Evolutionary conservation across 768 basidiomycete species (phyloP), one percentile per base, ranked within the genome.

Genomic region (Sporobolomyces roseus): DNA sequence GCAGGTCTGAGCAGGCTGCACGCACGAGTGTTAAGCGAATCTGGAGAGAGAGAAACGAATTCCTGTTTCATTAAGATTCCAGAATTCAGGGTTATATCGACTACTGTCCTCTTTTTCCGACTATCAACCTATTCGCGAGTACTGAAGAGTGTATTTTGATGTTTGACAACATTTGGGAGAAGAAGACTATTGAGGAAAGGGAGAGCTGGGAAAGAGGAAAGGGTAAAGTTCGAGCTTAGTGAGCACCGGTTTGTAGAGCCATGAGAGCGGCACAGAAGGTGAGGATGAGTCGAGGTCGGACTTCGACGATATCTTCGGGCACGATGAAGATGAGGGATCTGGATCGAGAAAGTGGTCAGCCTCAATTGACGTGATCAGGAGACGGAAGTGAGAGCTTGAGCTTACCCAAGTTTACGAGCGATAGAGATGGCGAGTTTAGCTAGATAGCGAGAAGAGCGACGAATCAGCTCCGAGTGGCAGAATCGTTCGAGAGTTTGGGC

Each of bases 371-470:
- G 25, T 29, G 25, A 35, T 23, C 45, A 7, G 12, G 21, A 14
- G 45, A 13, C 12, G 21, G 12, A 23, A 13, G 12, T 21, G 45
- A 46, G 13, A 41, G 41, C 6, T 46, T 3, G 21, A 12, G 29
- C 65, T 41, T 23, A 68, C 61, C 74, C 75, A 87, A 93, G 88
- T 84, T 98, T 98, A 76, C 94, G 84, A n/a, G 94, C 93, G 74
- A 98, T 97, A 4, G 94, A 97, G 74, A 98, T 97, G 12, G 92
- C 94, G 71, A 97, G 80, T 85, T 97, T 97, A 21, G 93, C 93
- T 96, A 71, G 12, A 65, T 25, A 27, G 14, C 13, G 33, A 7
- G 17, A 4, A 32, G 46, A 23, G 59, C 32, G 19, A 45, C 41
- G 27, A 6, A 38, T 58, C 46, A 63, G 66, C n/a, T 46, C 21